phyloP scores from a whole-genome alignment of 345 rosid genomes.

The Orychophragmus violaceus region DNA sequence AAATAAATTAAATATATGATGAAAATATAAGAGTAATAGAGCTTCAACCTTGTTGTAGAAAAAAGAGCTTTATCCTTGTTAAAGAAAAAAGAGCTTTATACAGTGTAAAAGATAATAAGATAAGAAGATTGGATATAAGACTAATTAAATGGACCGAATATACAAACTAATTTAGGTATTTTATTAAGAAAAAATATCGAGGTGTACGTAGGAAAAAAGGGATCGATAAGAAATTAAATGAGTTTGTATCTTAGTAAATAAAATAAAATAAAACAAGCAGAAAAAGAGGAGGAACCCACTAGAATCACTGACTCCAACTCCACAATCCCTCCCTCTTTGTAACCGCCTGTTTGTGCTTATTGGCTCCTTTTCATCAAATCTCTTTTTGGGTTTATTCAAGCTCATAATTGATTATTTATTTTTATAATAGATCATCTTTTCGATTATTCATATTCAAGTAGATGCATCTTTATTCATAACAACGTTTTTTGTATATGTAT shows the following conservation, averaged over 20 bases:
- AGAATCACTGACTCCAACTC: conserved; percentile 71
- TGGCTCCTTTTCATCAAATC: conserved; percentile 45
- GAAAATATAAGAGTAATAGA: background rate
- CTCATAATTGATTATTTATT: conserved; percentile 23
- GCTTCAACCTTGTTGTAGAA: background rate
- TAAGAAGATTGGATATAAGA: background rate
- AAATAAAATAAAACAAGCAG: conserved; percentile 19
- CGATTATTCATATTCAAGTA: background rate
- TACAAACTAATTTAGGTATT: background rate
- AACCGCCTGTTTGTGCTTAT: conserved; percentile 77
- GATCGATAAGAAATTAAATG: conserved; percentile 3
- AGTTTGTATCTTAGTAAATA: conserved; percentile 28
- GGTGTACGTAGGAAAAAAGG: background rate
- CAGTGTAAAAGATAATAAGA: background rate
- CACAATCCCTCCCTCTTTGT: conserved; percentile 45
- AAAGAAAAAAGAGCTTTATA: conserved; percentile 4
- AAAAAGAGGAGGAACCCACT: conserved; percentile 66
- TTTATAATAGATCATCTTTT: background rate
- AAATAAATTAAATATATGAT: background rate
- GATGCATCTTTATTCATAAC: background rate
- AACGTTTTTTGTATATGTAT: conserved; percentile 3
- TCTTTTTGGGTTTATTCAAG: conserved; percentile 35
- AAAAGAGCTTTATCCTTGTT: background rate
- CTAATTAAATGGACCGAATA: conserved; percentile 16
- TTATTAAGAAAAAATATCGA: background rate